phyloP scores from a whole-genome alignment of 108 stramenopile species.

The Cyclostephanos invisitatus region DNA sequence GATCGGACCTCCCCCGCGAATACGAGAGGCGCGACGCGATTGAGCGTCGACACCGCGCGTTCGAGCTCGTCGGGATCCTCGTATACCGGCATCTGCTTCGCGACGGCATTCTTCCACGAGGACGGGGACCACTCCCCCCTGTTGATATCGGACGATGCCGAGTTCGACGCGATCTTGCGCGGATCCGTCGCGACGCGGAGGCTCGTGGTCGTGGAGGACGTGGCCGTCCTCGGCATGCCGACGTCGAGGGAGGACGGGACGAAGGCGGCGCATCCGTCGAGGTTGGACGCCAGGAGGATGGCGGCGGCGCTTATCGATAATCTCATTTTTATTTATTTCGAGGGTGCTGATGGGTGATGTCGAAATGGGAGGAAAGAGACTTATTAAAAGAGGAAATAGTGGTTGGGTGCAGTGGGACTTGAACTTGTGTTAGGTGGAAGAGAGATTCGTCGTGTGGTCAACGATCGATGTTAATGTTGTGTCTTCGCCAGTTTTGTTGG shows the following conservation, averaged over 20 bases:
- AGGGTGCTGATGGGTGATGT: not conserved
- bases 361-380: too few relatives aligned
- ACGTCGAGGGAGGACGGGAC: slow-evolving; percentile 12
- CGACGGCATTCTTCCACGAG: slow-evolving; percentile 71
- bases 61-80: slow-evolving; percentile 72
- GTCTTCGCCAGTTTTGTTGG: too few relatives aligned
- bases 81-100: slow-evolving; percentile 84
- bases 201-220: slow-evolving; percentile 5
- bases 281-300: slow-evolving; percentile 21
- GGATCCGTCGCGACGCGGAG: slow-evolving; percentile 28
- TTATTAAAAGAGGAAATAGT: too few relatives aligned
- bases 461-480: too few relatives aligned
- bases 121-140: slow-evolving; percentile 79
- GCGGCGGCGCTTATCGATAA: slow-evolving; percentile 22
- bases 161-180: not conserved
- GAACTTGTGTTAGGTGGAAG: too few relatives aligned
- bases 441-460: too few relatives aligned
- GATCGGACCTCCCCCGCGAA: slow-evolving; percentile 92
- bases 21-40: slow-evolving; percentile 78
- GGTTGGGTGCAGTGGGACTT: too few relatives aligned
- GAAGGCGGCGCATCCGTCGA: slow-evolving; percentile 29
- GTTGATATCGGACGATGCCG: slow-evolving; percentile 23
- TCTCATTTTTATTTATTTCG: slow-evolving; percentile 26
- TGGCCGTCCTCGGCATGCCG: not conserved
- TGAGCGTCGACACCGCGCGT: slow-evolving; percentile 54